Conservation (phyloP, 768 basidiomycete genomes). For the Tremella yokohamensis region DNA sequence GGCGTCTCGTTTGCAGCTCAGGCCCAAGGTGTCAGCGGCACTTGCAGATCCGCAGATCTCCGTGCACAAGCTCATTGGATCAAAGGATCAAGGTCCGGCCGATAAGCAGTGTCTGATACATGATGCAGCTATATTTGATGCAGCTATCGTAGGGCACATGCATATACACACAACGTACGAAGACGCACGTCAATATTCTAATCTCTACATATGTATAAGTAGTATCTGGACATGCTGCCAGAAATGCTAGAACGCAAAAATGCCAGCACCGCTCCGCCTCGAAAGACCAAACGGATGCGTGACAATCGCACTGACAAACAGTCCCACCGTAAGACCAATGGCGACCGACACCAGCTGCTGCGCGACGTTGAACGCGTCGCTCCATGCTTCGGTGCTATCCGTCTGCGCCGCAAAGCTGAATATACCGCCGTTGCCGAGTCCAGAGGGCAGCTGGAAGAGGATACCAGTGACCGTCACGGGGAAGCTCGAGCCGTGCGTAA, state of each 20-base stretch:
- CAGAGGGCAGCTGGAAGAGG: slow-evolving; percentile 78
- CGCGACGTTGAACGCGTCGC: slow-evolving; percentile 63
- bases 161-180: no score
- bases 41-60: no score
- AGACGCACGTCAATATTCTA: no score
- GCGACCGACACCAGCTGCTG: slow-evolving; percentile 72
- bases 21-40: no score
- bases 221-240: background rate
- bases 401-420: slow-evolving; percentile 55
- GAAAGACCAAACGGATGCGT: slow-evolving; percentile 55
- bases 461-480: slow-evolving; percentile 79
- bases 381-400: slow-evolving; percentile 55
- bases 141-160: no score
- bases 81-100: no score
- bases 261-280: slow-evolving; percentile 50
- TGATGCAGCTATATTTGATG: no score
- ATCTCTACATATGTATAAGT: no score
- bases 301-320: slow-evolving; percentile 66
- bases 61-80: no score
- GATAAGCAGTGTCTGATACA: no score
- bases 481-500: slow-evolving; percentile 65
- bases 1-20: no score
- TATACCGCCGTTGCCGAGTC: slow-evolving; percentile 73
- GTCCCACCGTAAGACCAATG: slow-evolving; percentile 64
- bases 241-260: slow-evolving; percentile 52